Evolutionary conservation across 371 early-diverging fungal species (phyloP), one percentile per base, ranked within the genome.

Genomic region (Sporodiniella umbellata): DNA sequence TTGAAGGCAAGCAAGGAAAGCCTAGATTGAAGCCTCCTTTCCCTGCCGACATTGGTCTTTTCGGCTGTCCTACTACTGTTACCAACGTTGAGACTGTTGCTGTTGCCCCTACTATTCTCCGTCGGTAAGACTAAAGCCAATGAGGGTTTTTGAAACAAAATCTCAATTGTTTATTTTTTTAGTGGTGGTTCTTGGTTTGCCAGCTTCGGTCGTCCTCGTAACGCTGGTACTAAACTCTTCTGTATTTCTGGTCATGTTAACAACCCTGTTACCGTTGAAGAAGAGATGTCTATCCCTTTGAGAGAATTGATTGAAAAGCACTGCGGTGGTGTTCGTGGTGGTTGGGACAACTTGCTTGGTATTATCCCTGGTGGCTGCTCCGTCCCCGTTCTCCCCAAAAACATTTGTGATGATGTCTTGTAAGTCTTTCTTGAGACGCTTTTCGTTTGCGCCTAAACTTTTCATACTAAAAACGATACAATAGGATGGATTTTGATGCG

Each of bases 1-100:
- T 98, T 43, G 98, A 98, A 70, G 98, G 98, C 56, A 96, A 96
- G 79, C 93, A 92, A 62, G 98, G 98, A 33, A 98, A 98, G 84
- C 98, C 98, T 23, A 84, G 98, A 61, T 72, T 98, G 63, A 98
- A 98, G 91, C 98, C 98, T 37, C 98, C 98, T 51, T 98, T 98
- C 89, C 98, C 98, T 28, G 98, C 98, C 52, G 96, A 98, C 68
- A 90, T 95, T 17, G 98, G 98, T 62, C 80, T 98, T 42, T 98
- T 98, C 62, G 98, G 98, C 15, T 98, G 98, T 77, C 98, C 98
- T 35, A 96, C 98, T 15, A 98, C 98, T 18, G 98, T 96, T 39
- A 89, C 97, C 38, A 98, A 98, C 62, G 98, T 98, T 42, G 98
- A 98, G 75, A 98, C 98, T 31, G 93, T 98, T 31, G 95, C 98